Conservation (phyloP, 352 stramenopile species). For the Phytophthora pseudosyringae region DNA sequence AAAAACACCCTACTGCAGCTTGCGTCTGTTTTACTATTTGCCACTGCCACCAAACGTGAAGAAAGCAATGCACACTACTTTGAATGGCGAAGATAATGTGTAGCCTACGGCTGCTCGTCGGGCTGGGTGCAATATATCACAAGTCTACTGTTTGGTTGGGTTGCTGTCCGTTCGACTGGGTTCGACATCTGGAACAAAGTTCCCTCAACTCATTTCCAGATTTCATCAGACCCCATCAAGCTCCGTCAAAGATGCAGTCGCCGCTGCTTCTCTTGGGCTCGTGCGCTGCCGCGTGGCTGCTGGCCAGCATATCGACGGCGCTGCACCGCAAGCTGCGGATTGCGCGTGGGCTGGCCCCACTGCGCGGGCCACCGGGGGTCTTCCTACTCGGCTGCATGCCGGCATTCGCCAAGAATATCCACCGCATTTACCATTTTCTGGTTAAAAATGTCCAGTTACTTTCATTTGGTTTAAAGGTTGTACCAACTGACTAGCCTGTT, state of each 20-base stretch:
- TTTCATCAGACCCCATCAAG: background rate
- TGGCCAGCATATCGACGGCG: constrained; percentile 22
- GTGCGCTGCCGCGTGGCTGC: constrained; percentile 3
- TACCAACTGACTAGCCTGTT: background rate
- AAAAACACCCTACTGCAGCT: too few relatives aligned
- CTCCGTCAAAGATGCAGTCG: constrained; percentile 1
- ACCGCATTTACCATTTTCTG: constrained; percentile 64
- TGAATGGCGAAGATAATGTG: too few relatives aligned
- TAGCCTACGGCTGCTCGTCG: too few relatives aligned
- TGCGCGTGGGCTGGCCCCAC: constrained; percentile 46
- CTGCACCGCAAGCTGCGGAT: constrained; percentile 63
- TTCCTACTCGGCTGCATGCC: constrained; percentile 68
- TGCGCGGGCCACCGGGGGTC: constrained; percentile 46
- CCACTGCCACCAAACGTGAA: too few relatives aligned
- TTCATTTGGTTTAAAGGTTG: background rate
- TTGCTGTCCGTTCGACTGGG: background rate
- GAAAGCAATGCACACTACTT: too few relatives aligned
- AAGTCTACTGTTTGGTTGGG: background rate
- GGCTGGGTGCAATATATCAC: background rate
- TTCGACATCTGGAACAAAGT: background rate
- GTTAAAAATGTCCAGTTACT: background rate
- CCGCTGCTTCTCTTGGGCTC: background rate
- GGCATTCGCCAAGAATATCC: constrained; percentile 50
- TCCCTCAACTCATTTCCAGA: constrained; percentile 1
- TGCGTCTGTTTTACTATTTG: too few relatives aligned